Percentiles rank a stretch among this genome's conserved stretches.
These are phyloP conservation scores for Poronia punctata DNA, from an alignment of 495 filamentous ascomycete genomes.

Conservation along the genomic window DNA sequence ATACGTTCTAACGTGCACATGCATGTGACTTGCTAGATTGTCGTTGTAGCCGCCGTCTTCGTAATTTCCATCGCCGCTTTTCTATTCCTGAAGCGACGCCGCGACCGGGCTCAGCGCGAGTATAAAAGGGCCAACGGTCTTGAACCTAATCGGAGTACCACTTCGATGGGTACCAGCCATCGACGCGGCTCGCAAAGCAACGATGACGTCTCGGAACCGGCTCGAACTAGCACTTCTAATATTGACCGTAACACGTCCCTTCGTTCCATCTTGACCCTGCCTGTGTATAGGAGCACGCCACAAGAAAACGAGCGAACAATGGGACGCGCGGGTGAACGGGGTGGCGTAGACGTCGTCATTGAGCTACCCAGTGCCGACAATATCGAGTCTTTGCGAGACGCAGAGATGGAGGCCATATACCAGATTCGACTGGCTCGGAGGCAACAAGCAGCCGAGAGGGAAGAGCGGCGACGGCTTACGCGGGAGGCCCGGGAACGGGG, in stretches of 20 bases:
- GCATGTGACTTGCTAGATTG: conserved; percentile 13
- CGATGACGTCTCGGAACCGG: conserved; percentile 13
- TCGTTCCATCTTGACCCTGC: conserved; percentile 87
- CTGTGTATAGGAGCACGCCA: conserved; percentile 63
- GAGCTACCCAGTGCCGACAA: conserved; percentile 54
- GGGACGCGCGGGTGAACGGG: conserved; percentile 84
- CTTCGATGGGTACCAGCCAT: conserved; percentile 6
- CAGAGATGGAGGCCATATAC: conserved; percentile 88
- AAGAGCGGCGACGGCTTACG: conserved; percentile 58
- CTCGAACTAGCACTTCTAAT: conserved; percentile 16
- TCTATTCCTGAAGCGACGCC: conserved; percentile 13
- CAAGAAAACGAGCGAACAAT: conserved; percentile 76
- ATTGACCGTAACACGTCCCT: conserved; percentile 81
- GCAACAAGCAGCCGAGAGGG: conserved; percentile 66
- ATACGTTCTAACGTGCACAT: not conserved
- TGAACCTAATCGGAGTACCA: conserved; percentile 18
- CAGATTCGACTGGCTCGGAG: conserved; percentile 78
- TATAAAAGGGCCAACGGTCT: conserved; percentile 12
- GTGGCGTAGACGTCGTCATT: conserved; percentile 83
- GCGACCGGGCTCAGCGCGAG: conserved; percentile 12
- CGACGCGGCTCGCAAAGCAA: conserved; percentile 6
- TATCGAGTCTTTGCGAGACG: conserved; percentile 74
- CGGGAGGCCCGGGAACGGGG: conserved; percentile 64
- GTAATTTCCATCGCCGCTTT: conserved; percentile 11
- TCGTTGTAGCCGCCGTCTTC: conserved; percentile 16